Base-by-base conservation (phyloP, 805 yeast genomes). In the Starmerella gropengiesseri region DNA sequence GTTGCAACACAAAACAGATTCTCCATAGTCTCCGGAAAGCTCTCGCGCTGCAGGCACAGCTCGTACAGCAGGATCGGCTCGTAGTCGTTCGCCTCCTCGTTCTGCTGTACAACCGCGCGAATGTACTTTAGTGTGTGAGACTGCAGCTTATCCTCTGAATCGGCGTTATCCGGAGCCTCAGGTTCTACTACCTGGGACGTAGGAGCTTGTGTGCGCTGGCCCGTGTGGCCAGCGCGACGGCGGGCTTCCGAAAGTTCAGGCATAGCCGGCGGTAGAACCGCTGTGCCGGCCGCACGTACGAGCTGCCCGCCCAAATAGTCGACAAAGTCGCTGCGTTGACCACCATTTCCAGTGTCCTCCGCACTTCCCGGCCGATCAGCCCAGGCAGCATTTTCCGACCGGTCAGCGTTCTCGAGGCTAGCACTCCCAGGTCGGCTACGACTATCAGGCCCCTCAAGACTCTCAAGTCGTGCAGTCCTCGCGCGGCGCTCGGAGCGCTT, bases 1-100 rank as follows among this genome's bases (percentile, higher is more conserved):
- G 23, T 37, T 16, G 43, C 37, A 7, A 40, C 43, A 11, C 14
- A 27, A 17, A 47, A 47, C n/a, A 43, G 20, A 29, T 48, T 46
- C 41, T 48, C 52, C n/a, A 48, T 7, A 1, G 46, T 43, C 11
- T 34, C 39, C 17, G 36, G 42, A 22, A 43, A 46, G 32, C 46
- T 46, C 21, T 20, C 12, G 27, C 20, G 23, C 20, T 48, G 39
- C 19, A 43, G 43, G 20, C 50, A 44, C 20, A 48, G 29, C 26
- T 40, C 39, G 36, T 48, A 41, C 19, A 48, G 31, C 19, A 19
- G 41, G n/a, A 48, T 5, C 11, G 42, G 41, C 37, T 28, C 36
- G 18, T 20, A 28, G 22, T 32, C 16, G 23, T 26, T 38, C 3
- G 19, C 35, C 4, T 16, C 13, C 31, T 39, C 46, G 9, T 28